Evolutionary conservation across 2,329 filamentous ascomycete genomes (phyloP).

Genomic region (Phyllosticta citriasiana): DNA sequence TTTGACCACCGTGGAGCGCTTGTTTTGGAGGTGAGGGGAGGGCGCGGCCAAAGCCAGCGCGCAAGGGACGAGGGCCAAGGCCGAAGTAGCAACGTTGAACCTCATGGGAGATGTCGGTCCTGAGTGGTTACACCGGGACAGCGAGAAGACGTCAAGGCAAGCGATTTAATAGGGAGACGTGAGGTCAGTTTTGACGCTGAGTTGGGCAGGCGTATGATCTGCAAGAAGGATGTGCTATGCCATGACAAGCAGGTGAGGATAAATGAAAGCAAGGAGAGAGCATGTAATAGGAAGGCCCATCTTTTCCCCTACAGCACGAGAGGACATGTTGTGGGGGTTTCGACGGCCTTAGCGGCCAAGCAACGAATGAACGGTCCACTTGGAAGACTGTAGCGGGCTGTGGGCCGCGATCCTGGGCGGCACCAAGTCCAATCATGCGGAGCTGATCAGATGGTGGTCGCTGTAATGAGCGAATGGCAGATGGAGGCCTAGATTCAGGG

Average conservation of each 20-base stretch:
- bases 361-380: not conserved
- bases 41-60: constrained; percentile 13
- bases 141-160: not conserved
- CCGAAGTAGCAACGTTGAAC: constrained; percentile 14
- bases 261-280: not conserved
- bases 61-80: constrained; percentile 9
- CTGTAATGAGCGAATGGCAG: not conserved
- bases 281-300: not conserved
- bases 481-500: constrained; percentile 1
- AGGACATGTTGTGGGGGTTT: not conserved
- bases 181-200: not conserved
- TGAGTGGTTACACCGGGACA: not conserved
- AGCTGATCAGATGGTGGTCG: not conserved
- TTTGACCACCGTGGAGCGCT: constrained; percentile 17
- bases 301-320: not conserved
- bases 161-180: not conserved
- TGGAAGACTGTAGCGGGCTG: not conserved
- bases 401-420: not conserved
- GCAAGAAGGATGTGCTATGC: not conserved
- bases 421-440: not conserved
- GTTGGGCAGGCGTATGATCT: not conserved
- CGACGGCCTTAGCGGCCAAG: not conserved
- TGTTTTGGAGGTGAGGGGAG: constrained; percentile 13
- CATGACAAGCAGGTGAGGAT: not conserved
- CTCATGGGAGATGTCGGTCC: constrained; percentile 11